Conservation (phyloP, 306 rosid species). For the Cicer yamashitae region DNA sequence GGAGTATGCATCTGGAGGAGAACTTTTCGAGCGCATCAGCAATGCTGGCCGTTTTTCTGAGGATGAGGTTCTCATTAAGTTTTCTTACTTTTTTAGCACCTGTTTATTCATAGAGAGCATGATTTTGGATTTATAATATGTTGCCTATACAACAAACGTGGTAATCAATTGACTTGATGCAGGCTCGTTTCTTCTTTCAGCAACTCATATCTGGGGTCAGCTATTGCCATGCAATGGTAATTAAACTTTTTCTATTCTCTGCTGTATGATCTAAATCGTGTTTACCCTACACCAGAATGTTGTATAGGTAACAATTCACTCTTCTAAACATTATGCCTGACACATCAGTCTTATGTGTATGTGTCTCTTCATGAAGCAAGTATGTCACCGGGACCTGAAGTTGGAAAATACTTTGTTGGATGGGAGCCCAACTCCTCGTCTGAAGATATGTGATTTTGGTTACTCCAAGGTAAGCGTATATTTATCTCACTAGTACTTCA, state of each 20-base stretch:
- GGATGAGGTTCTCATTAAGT: constrained; percentile 67
- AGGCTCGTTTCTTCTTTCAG: constrained; percentile 99
- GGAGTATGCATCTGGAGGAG: constrained; percentile 98
- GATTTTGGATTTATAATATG: background rate
- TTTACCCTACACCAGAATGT: constrained; percentile 21
- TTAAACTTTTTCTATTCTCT: constrained; percentile 19
- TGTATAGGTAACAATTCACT: constrained; percentile 15
- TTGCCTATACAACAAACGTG: constrained; percentile 28
- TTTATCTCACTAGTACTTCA: constrained; percentile 21
- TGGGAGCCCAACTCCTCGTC: constrained; percentile 94
- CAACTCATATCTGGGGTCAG: constrained; percentile 99
- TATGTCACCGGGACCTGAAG: constrained; percentile 97
- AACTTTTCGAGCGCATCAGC: constrained; percentile 79
- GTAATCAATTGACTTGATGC: constrained; percentile 44
- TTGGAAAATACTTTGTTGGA: constrained; percentile 95
- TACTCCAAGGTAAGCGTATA: constrained; percentile 79
- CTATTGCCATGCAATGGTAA: constrained; percentile 97
- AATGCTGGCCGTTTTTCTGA: constrained; percentile 82
- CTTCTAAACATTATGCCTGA: constrained; percentile 29
- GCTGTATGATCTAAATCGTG: background rate
- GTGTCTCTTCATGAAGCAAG: constrained; percentile 75
- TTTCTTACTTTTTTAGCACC: constrained; percentile 23
- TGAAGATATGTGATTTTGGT: constrained; percentile 98
- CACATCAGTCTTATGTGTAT: constrained; percentile 9
- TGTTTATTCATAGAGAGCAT: background rate